These are phyloP conservation scores for Eragrostis tef DNA, from an alignment of 202 grass and related monocot species.

Conservation along the genomic window DNA sequence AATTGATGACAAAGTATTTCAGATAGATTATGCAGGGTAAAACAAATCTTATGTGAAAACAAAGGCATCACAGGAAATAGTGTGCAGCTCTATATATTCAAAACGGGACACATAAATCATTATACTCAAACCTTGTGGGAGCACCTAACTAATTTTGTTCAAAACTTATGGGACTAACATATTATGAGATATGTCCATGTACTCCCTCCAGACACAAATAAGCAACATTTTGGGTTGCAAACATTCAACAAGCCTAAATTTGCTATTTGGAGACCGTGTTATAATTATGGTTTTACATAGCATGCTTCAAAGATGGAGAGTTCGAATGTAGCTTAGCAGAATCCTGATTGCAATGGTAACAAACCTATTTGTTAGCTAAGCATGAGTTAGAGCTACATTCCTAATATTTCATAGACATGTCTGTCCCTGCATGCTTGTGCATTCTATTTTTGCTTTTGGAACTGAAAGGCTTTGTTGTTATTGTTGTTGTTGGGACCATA, in stretches of 20 bases:
- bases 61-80: neutral
- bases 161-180: neutral
- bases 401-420: neutral
- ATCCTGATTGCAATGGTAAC: neutral
- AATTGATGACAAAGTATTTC: neutral
- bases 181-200: neutral
- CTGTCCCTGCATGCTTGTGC: neutral
- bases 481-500: neutral
- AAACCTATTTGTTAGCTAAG: constrained; percentile 31
- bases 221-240: neutral
- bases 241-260: neutral
- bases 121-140: neutral
- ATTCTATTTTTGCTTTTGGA: neutral
- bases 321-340: neutral
- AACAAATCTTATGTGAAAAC: neutral
- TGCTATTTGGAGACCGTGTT: neutral
- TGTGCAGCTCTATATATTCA: neutral
- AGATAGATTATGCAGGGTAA: neutral
- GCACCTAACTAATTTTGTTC: neutral
- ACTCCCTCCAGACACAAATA: neutral
- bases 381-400: neutral
- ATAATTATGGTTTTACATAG: neutral
- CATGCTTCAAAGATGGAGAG: neutral
- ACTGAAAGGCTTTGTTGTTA: too few relatives aligned
- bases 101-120: neutral